These are phyloP conservation scores for Lepidopterella palustris DNA, from an alignment of 495 filamentous ascomycete species.

Conservation along the genomic window DNA sequence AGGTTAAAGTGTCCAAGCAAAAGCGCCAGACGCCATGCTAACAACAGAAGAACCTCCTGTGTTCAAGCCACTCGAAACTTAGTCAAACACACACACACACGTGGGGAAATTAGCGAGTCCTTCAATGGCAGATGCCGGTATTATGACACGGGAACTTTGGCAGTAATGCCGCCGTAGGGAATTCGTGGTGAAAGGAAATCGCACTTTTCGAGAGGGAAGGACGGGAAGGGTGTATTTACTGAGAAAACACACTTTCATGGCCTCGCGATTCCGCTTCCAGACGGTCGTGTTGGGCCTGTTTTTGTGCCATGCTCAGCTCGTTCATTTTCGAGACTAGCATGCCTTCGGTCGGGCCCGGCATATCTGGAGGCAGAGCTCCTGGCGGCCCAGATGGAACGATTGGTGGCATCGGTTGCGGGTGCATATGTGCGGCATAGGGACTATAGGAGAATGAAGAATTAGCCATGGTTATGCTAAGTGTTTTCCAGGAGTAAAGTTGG, in stretches of 20 bases:
- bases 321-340: conserved; percentile 43
- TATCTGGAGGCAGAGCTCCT: conserved; percentile 38
- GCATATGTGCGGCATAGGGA: conserved; percentile 45
- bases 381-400: conserved; percentile 40
- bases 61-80: conserved; percentile 2
- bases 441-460: conserved; percentile 26
- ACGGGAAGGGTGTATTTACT: conserved; percentile 25
- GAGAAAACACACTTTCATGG: conserved; percentile 42
- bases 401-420: conserved; percentile 40
- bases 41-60: conserved; percentile 1
- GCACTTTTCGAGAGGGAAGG: not conserved
- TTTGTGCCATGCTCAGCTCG: conserved; percentile 41
- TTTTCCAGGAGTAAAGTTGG: conserved; percentile 1
- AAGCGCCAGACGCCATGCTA: conserved; percentile 27
- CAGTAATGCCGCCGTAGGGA: not conserved
- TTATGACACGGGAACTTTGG: not conserved
- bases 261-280: conserved; percentile 44
- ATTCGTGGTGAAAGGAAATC: not conserved
- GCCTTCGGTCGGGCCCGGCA: conserved; percentile 41
- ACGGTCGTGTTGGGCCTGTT: conserved; percentile 41
- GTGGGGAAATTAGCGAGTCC: not conserved
- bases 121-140: not conserved
- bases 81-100: not conserved
- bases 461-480: conserved; percentile 1
- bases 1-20: too few relatives aligned